A percentile compares a stretch with the other conserved stretches of the same genome.
phyloP scores from a whole-genome alignment of 2,329 filamentous ascomycete genomes.

The Monilinia polystroma region DNA sequence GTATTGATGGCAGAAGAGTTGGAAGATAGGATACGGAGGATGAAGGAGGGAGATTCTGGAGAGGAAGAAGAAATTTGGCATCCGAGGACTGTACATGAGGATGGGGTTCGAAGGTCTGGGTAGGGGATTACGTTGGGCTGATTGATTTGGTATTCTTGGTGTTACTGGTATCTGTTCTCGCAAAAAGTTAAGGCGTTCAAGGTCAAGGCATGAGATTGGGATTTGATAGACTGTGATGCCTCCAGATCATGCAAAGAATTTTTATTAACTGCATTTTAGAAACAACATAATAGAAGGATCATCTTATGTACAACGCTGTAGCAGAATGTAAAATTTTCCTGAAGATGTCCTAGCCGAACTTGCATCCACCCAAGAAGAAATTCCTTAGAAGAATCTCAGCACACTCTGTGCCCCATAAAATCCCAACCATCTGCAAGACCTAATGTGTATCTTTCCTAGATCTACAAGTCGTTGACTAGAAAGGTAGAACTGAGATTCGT shows the following conservation, averaged over 20 bases:
- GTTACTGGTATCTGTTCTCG: background rate
- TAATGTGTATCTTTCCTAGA: no score
- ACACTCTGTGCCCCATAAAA: no score
- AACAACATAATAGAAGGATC: background rate
- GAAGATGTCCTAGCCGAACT: no score
- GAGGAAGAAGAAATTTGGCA: background rate
- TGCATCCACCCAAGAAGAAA: no score
- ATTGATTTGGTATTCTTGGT: slow-evolving; percentile 23
- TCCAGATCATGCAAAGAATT: background rate
- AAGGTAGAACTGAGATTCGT: no score
- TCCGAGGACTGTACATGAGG: background rate
- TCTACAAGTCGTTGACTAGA: no score
- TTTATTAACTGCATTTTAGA: background rate
- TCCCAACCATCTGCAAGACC: no score
- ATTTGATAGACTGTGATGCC: background rate
- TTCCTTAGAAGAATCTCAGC: no score
- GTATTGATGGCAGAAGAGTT: slow-evolving; percentile 14
- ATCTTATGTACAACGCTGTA: background rate
- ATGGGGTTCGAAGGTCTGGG: background rate
- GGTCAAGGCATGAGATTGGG: background rate
- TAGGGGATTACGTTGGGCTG: background rate
- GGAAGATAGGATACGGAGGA: background rate
- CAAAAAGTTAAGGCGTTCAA: background rate
- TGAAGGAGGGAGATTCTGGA: background rate
- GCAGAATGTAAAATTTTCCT: background rate